Evolutionary conservation across 768 basidiomycete genomes (phyloP).

Genomic region (Mycena olivaceomarginata): DNA sequence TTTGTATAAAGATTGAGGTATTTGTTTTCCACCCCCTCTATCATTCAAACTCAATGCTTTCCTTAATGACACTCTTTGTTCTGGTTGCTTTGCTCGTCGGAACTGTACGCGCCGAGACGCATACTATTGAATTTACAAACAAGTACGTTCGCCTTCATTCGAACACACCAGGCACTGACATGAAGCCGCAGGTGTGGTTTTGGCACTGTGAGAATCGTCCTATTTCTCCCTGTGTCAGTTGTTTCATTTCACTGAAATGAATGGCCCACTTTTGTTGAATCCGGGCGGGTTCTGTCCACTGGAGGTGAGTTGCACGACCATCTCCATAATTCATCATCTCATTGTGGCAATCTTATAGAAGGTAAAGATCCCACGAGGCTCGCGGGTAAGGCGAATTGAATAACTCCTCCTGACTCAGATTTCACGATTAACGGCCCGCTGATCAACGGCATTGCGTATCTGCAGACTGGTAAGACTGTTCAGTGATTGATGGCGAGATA

Average conservation of each 20-base stretch:
- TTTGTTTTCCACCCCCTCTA: not conserved
- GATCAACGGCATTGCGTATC: constrained; percentile 4
- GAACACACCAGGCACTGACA: not conserved
- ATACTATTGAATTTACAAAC: not conserved
- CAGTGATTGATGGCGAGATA: not conserved
- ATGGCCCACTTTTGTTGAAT: not conserved
- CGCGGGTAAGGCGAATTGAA: not conserved
- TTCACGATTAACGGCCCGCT: not conserved
- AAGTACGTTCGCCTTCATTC: not conserved
- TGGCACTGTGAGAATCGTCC: not conserved
- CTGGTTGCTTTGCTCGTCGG: not conserved
- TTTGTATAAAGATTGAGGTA: not conserved
- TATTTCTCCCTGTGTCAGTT: not conserved
- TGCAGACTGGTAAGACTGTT: constrained; percentile 1
- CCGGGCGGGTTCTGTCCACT: not conserved
- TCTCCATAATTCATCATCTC: not conserved
- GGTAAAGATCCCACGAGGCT: not conserved
- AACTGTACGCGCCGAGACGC: not conserved
- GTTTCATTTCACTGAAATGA: not conserved
- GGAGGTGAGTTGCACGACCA: not conserved
- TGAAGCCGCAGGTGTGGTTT: not conserved
- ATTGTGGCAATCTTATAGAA: not conserved
- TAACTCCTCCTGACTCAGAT: not conserved
- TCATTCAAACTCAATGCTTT: not conserved
- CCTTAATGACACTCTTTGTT: not conserved